These are phyloP conservation scores for Pyrus betulifolia DNA, from an alignment of 306 rosid species.

Conservation along the genomic window DNA sequence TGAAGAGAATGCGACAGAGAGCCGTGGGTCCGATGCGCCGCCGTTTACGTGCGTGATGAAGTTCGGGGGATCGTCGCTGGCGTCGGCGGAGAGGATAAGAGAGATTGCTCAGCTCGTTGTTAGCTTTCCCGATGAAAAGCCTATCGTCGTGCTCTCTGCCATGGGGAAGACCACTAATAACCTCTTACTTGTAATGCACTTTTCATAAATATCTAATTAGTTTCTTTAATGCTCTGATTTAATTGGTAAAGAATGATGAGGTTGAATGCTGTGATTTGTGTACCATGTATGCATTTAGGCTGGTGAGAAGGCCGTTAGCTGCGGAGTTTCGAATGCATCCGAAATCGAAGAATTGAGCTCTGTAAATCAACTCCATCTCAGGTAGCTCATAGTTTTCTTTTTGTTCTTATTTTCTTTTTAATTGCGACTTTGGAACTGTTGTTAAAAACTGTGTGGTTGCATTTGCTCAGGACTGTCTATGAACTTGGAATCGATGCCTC, in stretches of 20 bases:
- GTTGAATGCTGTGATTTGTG: neutral
- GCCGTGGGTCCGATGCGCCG: neutral
- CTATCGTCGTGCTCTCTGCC: slow-evolving; percentile 16
- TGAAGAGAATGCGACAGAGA: neutral
- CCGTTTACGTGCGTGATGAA: slow-evolving; percentile 14
- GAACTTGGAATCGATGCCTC: slow-evolving; percentile 19
- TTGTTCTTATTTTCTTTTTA: neutral
- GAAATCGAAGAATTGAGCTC: slow-evolving; percentile 5
- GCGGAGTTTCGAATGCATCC: slow-evolving; percentile 9
- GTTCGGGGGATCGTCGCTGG: slow-evolving; percentile 16
- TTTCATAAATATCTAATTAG: neutral
- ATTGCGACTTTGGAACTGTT: neutral
- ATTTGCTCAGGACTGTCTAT: slow-evolving; percentile 11
- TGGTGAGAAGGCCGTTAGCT: slow-evolving; percentile 11
- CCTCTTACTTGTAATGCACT: slow-evolving; percentile 12
- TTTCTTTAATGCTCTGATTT: neutral
- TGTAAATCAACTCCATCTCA: slow-evolving; percentile 7
- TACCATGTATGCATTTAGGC: neutral
- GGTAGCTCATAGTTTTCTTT: neutral
- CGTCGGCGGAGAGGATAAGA: slow-evolving; percentile 6
- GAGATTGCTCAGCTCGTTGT: slow-evolving; percentile 7
- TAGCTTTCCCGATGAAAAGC: slow-evolving; percentile 12
- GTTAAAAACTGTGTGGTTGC: neutral
- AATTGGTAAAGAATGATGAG: neutral
- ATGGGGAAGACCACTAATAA: slow-evolving; percentile 20